These are phyloP conservation scores for Oropetium thomaeum DNA, from an alignment of 176 grass and related monocot genomes.

Conservation along the genomic window DNA sequence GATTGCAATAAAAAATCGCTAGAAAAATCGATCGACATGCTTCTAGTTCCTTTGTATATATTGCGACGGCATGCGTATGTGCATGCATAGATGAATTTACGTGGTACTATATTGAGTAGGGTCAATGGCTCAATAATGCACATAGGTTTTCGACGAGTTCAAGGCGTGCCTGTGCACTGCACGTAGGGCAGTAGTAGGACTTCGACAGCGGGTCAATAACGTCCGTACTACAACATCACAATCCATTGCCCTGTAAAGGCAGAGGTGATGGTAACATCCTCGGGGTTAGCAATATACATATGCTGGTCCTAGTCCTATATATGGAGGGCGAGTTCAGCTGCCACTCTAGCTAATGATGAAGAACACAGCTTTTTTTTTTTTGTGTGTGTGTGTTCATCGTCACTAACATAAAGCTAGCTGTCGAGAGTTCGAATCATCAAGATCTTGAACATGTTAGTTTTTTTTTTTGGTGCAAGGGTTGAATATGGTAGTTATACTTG, in stretches of 20 bases:
- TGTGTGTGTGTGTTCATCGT: too few species aligned
- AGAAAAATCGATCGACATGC: too few species aligned
- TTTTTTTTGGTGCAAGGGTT: too few species aligned
- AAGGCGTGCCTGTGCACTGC: neutral
- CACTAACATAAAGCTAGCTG: conserved; percentile 34
- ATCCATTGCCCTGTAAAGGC: conserved; percentile 25
- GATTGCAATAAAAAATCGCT: too few species aligned
- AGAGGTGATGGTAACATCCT: conserved; percentile 1
- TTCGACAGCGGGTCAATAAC: neutral
- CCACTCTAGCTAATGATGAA: conserved; percentile 33
- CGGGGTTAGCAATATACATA: neutral
- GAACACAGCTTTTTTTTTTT: conserved; percentile 24
- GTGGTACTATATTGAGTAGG: too few species aligned
- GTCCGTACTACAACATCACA: conserved; percentile 9
- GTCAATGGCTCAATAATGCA: neutral
- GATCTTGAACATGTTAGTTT: conserved; percentile 25
- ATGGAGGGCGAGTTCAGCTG: conserved; percentile 24
- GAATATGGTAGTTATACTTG: neutral
- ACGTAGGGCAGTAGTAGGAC: neutral
- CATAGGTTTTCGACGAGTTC: neutral
- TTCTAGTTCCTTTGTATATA: too few species aligned
- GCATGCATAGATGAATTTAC: neutral
- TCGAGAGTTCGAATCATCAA: conserved; percentile 23
- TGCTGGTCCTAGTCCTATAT: too few species aligned
- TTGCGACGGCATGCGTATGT: too few species aligned